phyloP scores from a whole-genome alignment of 2,329 filamentous ascomycete species.

The Huntiella decipiens region DNA sequence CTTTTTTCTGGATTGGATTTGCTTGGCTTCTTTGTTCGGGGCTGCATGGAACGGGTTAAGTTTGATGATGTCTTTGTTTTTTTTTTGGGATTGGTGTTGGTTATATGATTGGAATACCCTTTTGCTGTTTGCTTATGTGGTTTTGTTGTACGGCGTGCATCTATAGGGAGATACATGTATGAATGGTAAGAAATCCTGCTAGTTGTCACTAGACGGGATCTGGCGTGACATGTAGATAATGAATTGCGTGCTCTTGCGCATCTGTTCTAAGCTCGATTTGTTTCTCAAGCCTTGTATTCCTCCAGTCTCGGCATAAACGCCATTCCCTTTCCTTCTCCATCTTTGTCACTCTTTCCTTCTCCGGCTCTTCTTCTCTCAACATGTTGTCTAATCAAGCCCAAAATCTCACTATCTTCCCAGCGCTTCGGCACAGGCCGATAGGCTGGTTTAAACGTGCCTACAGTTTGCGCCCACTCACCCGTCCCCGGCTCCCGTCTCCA shows the following conservation, averaged over 20 bases:
- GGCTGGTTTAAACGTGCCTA: constrained; percentile 83
- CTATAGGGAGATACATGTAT: not conserved
- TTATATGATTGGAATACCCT: constrained; percentile 6
- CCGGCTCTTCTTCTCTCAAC: constrained; percentile 42
- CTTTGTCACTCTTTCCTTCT: constrained; percentile 16
- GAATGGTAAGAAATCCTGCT: not conserved
- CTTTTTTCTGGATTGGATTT: constrained; percentile 9
- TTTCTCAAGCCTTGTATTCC: constrained; percentile 3
- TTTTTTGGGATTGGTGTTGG: constrained; percentile 1
- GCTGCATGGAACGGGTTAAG: too few species aligned
- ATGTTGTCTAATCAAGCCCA: constrained; percentile 59
- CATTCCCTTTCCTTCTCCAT: constrained; percentile 26
- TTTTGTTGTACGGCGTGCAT: constrained; percentile 4
- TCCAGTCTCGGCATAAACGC: constrained; percentile 36
- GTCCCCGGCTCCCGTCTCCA: constrained; percentile 19
- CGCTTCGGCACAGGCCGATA: constrained; percentile 75
- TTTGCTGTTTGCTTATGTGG: constrained; percentile 6
- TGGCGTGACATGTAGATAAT: not conserved
- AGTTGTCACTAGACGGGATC: constrained; percentile 2
- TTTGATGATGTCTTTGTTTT: not conserved
- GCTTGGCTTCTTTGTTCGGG: too few species aligned
- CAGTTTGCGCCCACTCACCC: constrained; percentile 93
- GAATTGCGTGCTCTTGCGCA: not conserved
- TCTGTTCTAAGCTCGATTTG: not conserved
- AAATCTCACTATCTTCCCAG: constrained; percentile 69